Base-by-base conservation (phyloP, 208 protist genomes). In the Porcisia hertigi region DNA sequence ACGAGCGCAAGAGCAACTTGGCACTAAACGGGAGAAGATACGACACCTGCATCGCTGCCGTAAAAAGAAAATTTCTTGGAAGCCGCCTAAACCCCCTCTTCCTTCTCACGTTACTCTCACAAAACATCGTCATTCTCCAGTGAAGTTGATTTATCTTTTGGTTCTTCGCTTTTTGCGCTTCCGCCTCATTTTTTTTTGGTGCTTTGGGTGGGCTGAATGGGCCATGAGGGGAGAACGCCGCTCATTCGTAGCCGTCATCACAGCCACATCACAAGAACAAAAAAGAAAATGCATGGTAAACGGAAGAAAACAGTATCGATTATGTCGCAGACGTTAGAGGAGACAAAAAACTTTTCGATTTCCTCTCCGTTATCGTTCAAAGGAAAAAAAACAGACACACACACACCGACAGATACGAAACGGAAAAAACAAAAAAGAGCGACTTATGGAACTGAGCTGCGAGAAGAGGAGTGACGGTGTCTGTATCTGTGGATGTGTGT, bases 291-390 rank as follows among this genome's bases (percentile, higher is more conserved):
- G 47, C 1, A 36, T 11, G 45, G 23, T 49, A 34, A 39, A 65
- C 9, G n/a, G 5, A 59, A 25, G 55, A 67, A 49, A 52, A 67
- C 3, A 67, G 63, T 76, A 5, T 45, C 43, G 64, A 67, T 71
- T 30, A 55, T 65, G 20, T 69, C 47, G 49, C 53, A 57, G 49
- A 25, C 45, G 52, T 41, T 43, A 71, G 34, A 58, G 67, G 34
- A 58, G 49, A 43, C 45, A 55, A 36, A n/a, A 70, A 70, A 57
- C 2, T 43, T 53, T 39, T 47, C 54, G 39, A 16, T 43, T 58
- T 59, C 47, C 45, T 43, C 54, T 20, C 47, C 39, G 30, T 54
- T 55, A 66, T 69, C 36, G 36, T 52, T 64, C 59, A 54, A 53
- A 43, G 1, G 58, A 25, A 69, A 34, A 64, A 45, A 64, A 30